phyloP scores from a whole-genome alignment of 805 yeast species.

The Nakazawaea siamensis region DNA sequence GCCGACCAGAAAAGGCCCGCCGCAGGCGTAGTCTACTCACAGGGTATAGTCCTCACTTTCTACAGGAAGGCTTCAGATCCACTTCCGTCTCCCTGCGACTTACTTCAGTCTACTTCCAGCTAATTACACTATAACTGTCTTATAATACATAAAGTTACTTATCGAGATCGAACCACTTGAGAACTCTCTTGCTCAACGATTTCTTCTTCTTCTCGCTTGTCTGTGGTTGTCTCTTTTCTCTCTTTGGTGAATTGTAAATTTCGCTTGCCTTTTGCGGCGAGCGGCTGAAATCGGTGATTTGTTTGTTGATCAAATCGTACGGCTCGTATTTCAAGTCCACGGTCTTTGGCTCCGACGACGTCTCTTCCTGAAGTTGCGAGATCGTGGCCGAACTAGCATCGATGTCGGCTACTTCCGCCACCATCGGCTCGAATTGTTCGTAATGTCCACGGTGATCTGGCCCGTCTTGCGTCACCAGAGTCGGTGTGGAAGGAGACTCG shows the following conservation, averaged over 20 bases:
- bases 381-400: neutral
- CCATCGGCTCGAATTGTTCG: too few relatives aligned
- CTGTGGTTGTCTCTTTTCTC: conserved; percentile 1
- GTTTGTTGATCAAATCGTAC: neutral
- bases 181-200: conserved; percentile 8
- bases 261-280: neutral
- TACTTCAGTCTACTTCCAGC: too few relatives aligned
- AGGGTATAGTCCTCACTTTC: too few relatives aligned
- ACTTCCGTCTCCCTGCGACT: too few relatives aligned
- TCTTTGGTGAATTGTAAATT: neutral
- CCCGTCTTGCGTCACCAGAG: too few relatives aligned
- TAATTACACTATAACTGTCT: too few relatives aligned
- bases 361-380: conserved; percentile 1
- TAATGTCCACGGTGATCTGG: too few relatives aligned
- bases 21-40: too few relatives aligned
- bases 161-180: conserved; percentile 9
- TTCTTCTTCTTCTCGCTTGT: conserved; percentile 5
- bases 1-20: too few relatives aligned
- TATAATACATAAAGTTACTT: neutral
- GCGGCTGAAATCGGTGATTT: neutral
- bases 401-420: neutral
- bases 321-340: conserved; percentile 1
- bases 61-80: too few relatives aligned
- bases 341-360: conserved; percentile 3
- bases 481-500: too few relatives aligned